Evolutionary conservation across 164 flowering plant species (phyloP), one percentile per base, ranked within the genome.

Genomic region (Stephania yunnanensis): DNA sequence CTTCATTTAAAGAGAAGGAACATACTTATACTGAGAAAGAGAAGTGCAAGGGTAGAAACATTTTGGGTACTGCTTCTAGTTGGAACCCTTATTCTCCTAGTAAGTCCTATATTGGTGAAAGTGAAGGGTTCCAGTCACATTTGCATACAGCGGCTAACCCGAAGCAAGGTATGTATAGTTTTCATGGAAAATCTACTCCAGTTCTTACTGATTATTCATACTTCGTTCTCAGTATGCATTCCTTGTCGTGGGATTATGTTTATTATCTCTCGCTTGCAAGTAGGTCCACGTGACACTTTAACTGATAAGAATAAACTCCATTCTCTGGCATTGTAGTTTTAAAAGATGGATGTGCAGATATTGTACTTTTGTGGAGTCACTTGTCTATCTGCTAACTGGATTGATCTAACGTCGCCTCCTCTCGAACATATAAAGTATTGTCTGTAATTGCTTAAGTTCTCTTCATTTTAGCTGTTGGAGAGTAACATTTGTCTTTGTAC

Each of bases 11-110:
- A 67, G 74, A 66, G 45, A 52, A 53, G 25, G 48, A 25, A 64
- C 69, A 63, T 69, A 70, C 44, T 42, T 76, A 22, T 74, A 11
- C 58, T 25, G 69, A 67, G 30, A 74, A 65, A 53, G 77, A 70
- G 74, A 71, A 66, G 55, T 58, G 69, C 46, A 63, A 69, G 36
- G 71, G 71, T 64, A 70, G 53, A 73, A 72, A 50, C 45, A 66
- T 30, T 52, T 69, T 19, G 42, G 44, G 10, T 69, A n/a, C n/a
- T 17, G n/a, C 12, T 58, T 4, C 65, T 58, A 58, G 65, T 58
- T 58, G 65, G 8, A 58, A 20, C 10, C 6, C 20, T 30, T 31
- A 31, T 11, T 69, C 71, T 69, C 10, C 71, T 42, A 70, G 48
- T 31, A 58, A 58, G n/a, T 68, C 69, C 69, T 71, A 68, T 64